Evolutionary conservation across 2,329 filamentous ascomycete genomes (phyloP).

Genomic region (Rutstroemia sp.): DNA sequence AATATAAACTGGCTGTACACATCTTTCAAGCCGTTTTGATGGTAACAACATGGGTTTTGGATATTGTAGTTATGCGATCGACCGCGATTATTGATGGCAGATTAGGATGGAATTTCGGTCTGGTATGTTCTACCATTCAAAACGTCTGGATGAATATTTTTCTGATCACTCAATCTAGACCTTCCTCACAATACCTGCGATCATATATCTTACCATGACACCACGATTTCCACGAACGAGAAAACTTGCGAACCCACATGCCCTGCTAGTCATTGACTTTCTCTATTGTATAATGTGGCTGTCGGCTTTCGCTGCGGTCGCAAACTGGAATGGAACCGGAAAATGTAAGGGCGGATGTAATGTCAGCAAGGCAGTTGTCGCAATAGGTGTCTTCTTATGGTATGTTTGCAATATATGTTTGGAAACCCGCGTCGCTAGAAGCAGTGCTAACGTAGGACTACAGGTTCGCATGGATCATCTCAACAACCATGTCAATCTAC

Average conservation of each 20-base stretch:
- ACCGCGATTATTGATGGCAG: slow-evolving; percentile 46
- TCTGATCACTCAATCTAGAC: slow-evolving; percentile 37
- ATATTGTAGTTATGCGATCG: slow-evolving; percentile 51
- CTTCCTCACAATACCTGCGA: slow-evolving; percentile 56
- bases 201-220: slow-evolving; percentile 58
- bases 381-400: slow-evolving; percentile 55
- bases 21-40: slow-evolving; percentile 45
- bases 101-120: slow-evolving; percentile 56
- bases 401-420: slow-evolving; percentile 31
- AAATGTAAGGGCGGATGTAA: slow-evolving; percentile 49
- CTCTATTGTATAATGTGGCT: slow-evolving; percentile 56
- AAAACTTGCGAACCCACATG: slow-evolving; percentile 54
- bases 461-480: slow-evolving; percentile 49
- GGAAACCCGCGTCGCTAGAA: neutral
- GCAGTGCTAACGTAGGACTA: slow-evolving; percentile 2
- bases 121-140: slow-evolving; percentile 39
- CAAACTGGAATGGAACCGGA: slow-evolving; percentile 52
- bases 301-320: slow-evolving; percentile 58
- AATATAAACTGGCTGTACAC: slow-evolving; percentile 49
- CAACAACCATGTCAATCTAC: slow-evolving; percentile 51
- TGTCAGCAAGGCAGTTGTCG: slow-evolving; percentile 58
- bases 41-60: slow-evolving; percentile 50
- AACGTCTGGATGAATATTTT: neutral
- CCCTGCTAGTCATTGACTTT: slow-evolving; percentile 51
- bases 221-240: slow-evolving; percentile 56